Base-by-base conservation (phyloP, 1,284 basidiomycete species). In the Salmacisia buchloeana region DNA sequence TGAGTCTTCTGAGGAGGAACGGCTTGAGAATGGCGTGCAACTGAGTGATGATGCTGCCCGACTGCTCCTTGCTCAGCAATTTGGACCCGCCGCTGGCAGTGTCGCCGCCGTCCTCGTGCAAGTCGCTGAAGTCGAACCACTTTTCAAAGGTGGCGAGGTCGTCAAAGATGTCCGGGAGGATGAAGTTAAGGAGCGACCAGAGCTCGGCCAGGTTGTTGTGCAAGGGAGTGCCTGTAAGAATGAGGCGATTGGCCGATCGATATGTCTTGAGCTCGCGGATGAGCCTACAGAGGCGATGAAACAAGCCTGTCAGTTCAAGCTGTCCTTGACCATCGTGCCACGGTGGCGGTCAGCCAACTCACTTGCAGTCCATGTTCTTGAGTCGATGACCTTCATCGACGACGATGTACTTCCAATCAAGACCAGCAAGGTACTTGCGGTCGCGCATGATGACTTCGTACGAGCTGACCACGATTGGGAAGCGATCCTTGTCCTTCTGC, bases 331-430 rank as follows among this genome's bases (percentile, higher is more conserved):
- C 39, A 41, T 18, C n/a, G 18, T 41, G n/a, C n/a, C 18, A 41
- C 18, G n/a, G n/a, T 18, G 15, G 36, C 81, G 71, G 66, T 81
- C n/a, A n/a, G n/a, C n/a, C n/a, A 81, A n/a, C n/a, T n/a, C n/a
- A n/a, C n/a, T 86, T 88, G 80, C 90, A 92, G 75, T 97, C 86
- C 66, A 94, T 83, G 74, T 97, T 97, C 83, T 97, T 97, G 72
- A 97, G 80, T 27, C 94, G 84, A 80, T 97, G 94, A 0, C 93
- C 92, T 80, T 97, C 94, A 78, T 97, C 94, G 0, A 97, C 93
- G 60, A 97, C 90, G 70, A 97, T 91, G 75, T 92, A 94, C 59
- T 91, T 92, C 75, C 76, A 78, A 2, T 69, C 64, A 27, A 66
- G 64, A 39, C 67, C 41, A n/a, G 68, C 65, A 9, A 78, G 69